Evolutionary conservation across 495 filamentous ascomycete genomes (phyloP), one percentile per base, ranked within the genome.

Genomic region (Penicillium samsonianum): DNA sequence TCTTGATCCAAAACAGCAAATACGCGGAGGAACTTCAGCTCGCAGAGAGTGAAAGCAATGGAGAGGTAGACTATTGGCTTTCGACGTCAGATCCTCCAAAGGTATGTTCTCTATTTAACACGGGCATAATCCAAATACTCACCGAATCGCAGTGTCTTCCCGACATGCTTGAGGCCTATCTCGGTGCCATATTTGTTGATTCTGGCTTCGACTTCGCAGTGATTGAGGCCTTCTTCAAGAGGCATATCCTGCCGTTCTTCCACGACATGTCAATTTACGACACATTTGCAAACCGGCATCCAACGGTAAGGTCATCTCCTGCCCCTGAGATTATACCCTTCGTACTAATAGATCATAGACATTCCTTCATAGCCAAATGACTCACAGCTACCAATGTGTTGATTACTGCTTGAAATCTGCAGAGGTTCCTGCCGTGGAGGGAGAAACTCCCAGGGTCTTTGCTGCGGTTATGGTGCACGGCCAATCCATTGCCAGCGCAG

Each of bases 151-250:
- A 95, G 79, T 90, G 84, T 50, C 80, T 98, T 11, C 83, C 92
- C 0, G 94, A 98, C 63, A 85, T 96, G 57, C 78, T 98, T 4
- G 94, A 98, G 75, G 80, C 94, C 0, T 96, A 92, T 65, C 72
- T 97, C 20, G 95, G 90, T 5, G 93, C 94, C 20, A 78, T 96
- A 4, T 98, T 97, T 67, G 86, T 98, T 19, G 94, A 98, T 72
- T 93, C 91, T 5, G 80, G 82, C 33, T 97, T 92, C 72, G 75
- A 93, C 56, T 97, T 86, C 71, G 61, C 63, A 3, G 74, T 85
- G 17, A 86, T 98, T 1, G 84, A 90, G 60, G 68, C 65, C 4
- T 98, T 98, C 73, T 96, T 96, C 72, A 68, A 85, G 22, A 69
- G 58, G 7, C 83, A 91, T 55, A 81, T 98, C 57, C 79, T 77